Evolutionary conservation across 2,329 filamentous ascomycete genomes (phyloP), one percentile per base, ranked within the genome.

Genomic region (Hypocreales sp.): DNA sequence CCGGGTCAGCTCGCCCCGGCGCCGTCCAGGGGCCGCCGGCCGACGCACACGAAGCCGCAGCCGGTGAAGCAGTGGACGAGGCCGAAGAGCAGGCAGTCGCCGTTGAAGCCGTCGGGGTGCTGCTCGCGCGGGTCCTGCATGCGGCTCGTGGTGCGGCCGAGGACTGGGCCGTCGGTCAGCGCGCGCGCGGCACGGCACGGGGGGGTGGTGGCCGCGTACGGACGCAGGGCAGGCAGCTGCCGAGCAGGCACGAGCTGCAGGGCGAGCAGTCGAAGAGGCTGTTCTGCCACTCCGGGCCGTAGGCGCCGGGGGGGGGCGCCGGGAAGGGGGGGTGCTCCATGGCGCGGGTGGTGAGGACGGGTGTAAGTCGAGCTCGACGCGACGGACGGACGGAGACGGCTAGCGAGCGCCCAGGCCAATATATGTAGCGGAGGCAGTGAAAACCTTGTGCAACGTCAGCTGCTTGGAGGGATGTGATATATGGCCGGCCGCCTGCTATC

Each of bases 141-240:
- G 32, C 60, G 57, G 28, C 56, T 50, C 11, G 56, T 38, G 5
- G 60, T 61, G 35, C 51, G 49, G 29, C 60, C 60, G 29, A 59
- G 34, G 18, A 62, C 58, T 61, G 35, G 12, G n/a, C 19, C 13
- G 4, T 15, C 7, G 25, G n/a, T 18, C 15, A 13, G 8, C 2
- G 9, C 14, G 10, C 7, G 19, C 11, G 22, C 13, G 15, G 14
- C 15, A 10, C 24, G 25, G 18, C 13, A 15, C 10, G 5, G 11
- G 6, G 10, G 24, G 16, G 17, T 13, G n/a, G n/a, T n/a, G n/a
- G n/a, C 20, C 25, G 13, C 58, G 25, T 45, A 62, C 58, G 42
- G 15, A 62, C 36, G 33, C 59, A 63, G 8, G 60, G 60, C 28
- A 56, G 37, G 26, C 45, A 60, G 19, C 46, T 48, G 24, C 45